These are phyloP conservation scores for Hyaloscypha variabilis DNA, from an alignment of 495 filamentous ascomycete species.

Conservation along the genomic window DNA sequence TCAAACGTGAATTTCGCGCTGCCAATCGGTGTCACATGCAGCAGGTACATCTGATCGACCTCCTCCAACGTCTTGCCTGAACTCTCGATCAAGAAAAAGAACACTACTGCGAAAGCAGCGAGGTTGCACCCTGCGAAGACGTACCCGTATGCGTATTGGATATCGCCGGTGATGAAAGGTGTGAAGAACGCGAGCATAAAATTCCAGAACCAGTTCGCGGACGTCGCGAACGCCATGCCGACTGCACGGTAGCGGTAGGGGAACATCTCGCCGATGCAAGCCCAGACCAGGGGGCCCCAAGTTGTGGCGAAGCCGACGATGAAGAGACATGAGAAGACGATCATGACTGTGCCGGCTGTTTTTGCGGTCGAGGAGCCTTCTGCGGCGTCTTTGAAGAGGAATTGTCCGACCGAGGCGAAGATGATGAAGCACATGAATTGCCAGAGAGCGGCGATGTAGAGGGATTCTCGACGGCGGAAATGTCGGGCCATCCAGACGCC, in stretches of 20 bases:
- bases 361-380: constrained; percentile 48
- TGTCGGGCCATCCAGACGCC: constrained; percentile 71
- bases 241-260: constrained; percentile 75
- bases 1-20: constrained; percentile 51
- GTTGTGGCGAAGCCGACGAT: constrained; percentile 64
- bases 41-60: constrained; percentile 79
- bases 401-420: constrained; percentile 68
- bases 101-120: constrained; percentile 65
- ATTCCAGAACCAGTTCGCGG: constrained; percentile 89
- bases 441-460: constrained; percentile 68
- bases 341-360: constrained; percentile 67
- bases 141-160: constrained; percentile 78
- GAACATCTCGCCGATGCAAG: constrained; percentile 79
- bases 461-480: constrained; percentile 65
- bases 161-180: constrained; percentile 69
- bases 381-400: constrained; percentile 50
- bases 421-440: constrained; percentile 73
- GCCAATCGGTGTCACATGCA: constrained; percentile 70
- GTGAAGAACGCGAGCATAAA: constrained; percentile 83
- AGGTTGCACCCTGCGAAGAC: constrained; percentile 76
- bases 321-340: constrained; percentile 83
- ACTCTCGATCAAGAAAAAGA: constrained; percentile 79
- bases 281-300: constrained; percentile 88
- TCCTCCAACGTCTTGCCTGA: constrained; percentile 72
- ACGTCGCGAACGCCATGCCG: constrained; percentile 76